Percentiles rank a stretch among this genome's conserved stretches.
Conservation (phyloP, 805 yeast species). For the Starmerella lactis-condensi region DNA sequence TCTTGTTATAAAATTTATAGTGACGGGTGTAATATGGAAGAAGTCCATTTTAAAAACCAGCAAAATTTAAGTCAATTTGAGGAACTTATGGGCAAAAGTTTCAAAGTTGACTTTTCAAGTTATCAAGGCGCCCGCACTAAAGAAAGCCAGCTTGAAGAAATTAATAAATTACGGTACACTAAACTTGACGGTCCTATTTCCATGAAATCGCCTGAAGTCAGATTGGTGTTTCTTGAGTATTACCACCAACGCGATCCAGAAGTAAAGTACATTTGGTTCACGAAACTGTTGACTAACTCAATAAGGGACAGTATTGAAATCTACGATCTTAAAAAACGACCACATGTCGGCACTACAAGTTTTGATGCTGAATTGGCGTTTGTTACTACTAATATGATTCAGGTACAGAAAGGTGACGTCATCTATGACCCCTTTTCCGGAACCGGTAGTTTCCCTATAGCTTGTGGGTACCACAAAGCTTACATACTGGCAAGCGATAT, state of each 20-base stretch:
- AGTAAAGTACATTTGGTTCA: constrained; percentile 53
- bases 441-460: constrained; percentile 82
- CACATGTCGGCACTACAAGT: constrained; percentile 87
- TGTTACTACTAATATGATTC: constrained; percentile 73
- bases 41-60: constrained; percentile 37
- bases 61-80: constrained; percentile 22
- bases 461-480: constrained; percentile 74
- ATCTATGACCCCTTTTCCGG: constrained; percentile 93
- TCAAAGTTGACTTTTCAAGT: constrained; percentile 68
- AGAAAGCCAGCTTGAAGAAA: constrained; percentile 36
- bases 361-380: constrained; percentile 86
- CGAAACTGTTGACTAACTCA: constrained; percentile 56
- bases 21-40: constrained; percentile 35
- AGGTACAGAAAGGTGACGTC: constrained; percentile 42
- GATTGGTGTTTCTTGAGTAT: constrained; percentile 57
- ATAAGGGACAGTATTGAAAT: constrained; percentile 47
- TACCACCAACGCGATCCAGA: constrained; percentile 32
- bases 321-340: constrained; percentile 64
- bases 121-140: constrained; percentile 49
- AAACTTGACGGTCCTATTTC: constrained; percentile 54
- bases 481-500: constrained; percentile 74
- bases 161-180: constrained; percentile 54
- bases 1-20: constrained; percentile 83
- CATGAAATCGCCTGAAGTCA: constrained; percentile 57
- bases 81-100: constrained; percentile 26